Percentiles rank a stretch among this genome's conserved stretches.
Conservation (phyloP, 2,329 filamentous ascomycete species). For the Mollisia scopiformis region DNA sequence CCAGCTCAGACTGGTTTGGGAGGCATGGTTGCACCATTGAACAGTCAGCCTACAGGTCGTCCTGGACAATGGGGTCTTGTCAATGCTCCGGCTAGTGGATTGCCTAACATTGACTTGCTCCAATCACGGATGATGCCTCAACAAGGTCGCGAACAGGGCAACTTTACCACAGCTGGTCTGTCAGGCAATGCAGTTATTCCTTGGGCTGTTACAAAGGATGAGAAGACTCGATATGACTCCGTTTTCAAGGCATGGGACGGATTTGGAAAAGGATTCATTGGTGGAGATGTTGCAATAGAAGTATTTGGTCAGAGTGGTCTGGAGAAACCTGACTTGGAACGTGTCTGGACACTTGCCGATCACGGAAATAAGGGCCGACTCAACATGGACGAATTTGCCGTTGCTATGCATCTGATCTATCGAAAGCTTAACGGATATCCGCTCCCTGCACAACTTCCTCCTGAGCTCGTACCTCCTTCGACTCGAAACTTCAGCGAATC, state of each 20-base stretch:
- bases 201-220: constrained; percentile 98
- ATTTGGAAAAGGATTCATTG: constrained; percentile 88
- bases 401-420: constrained; percentile 99
- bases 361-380: constrained; percentile 92
- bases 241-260: constrained; percentile 98
- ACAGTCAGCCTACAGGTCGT: constrained; percentile 90
- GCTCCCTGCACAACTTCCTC: constrained; percentile 81
- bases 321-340: constrained; percentile 86
- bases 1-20: constrained; percentile 67
- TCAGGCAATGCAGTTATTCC: constrained; percentile 94
- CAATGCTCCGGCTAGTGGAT: constrained; percentile 84
- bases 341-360: constrained; percentile 93
- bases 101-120: constrained; percentile 92
- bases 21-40: constrained; percentile 61
- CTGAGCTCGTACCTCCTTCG: constrained; percentile 92
- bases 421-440: constrained; percentile 95
- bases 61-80: constrained; percentile 99
- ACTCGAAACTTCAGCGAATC: constrained; percentile 92
- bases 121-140: constrained; percentile 98
- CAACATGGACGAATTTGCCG: constrained; percentile 95
- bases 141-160: constrained; percentile 81
- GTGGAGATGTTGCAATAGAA: constrained; percentile 90
- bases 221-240: constrained; percentile 95
- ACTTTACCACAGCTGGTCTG: constrained; percentile 83
- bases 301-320: constrained; percentile 96